phyloP scores from a whole-genome alignment of 768 basidiomycete species.

The Phlebiopsis flavidoalba region DNA sequence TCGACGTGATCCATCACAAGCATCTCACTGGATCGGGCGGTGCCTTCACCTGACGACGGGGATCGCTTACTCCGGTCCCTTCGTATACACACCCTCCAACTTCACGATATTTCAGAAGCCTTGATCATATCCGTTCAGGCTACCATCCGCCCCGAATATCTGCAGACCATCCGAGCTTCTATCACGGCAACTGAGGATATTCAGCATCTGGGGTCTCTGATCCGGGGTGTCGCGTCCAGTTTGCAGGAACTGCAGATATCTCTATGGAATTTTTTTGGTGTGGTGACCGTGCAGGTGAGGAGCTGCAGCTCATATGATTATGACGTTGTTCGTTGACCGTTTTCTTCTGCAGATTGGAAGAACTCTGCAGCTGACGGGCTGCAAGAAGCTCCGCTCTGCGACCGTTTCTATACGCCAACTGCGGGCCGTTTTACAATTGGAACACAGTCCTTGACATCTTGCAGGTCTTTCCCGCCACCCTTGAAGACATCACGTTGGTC shows the following conservation, averaged over 20 bases:
- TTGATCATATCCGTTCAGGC: not conserved
- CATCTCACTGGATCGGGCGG: not conserved
- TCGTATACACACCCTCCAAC: constrained; percentile 1
- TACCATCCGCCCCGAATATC: not conserved
- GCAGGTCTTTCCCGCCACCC: not conserved
- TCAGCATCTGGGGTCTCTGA: constrained; percentile 1
- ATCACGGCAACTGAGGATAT: constrained; percentile 6
- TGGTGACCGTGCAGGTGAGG: constrained; percentile 6
- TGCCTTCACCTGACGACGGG: not conserved
- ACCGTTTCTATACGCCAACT: constrained; percentile 9
- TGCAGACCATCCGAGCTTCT: constrained; percentile 5
- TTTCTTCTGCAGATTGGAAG: not conserved
- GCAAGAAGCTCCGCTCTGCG: constrained; percentile 2
- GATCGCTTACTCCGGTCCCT: not conserved
- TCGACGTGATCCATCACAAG: constrained; percentile 10
- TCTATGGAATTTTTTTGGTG: constrained; percentile 13
- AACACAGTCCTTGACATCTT: constrained; percentile 7
- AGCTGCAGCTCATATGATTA: not conserved
- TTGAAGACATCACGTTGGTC: constrained; percentile 6
- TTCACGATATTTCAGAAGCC: constrained; percentile 4
- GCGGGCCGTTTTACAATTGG: constrained; percentile 10
- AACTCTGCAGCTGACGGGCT: constrained; percentile 1
- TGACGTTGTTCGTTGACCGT: not conserved
- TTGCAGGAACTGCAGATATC: constrained; percentile 8
- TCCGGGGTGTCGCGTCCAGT: not conserved